Base-by-base conservation (phyloP, 78 protist genomes). In the Salpingoeca rosetta region DNA sequence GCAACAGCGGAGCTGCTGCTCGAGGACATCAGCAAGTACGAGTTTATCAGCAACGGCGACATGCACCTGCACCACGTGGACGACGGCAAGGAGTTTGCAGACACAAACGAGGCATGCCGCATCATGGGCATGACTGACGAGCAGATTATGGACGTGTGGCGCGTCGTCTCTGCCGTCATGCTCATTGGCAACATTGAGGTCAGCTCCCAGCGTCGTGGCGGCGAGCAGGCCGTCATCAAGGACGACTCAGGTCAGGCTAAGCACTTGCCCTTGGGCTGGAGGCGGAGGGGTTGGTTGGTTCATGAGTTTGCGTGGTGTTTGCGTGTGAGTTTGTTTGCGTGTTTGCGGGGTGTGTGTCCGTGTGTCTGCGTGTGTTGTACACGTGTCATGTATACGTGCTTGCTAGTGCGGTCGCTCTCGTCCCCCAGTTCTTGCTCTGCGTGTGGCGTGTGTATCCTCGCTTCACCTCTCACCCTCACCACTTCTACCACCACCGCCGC, bases 111-210 rank as follows among this genome's bases (percentile, higher is more conserved):
- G 44, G 94, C 96, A 38, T 80, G 93, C 94, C 44, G 76, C 80
- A 81, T 84, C 31, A 77, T 96, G 56, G 92, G 93, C 40, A 84
- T 96, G 85, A 0, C 89, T 25, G 84, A 3, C 31, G 96, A 51
- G 2, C 98, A 95, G 85, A 90, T 78, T 90, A 38, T 41, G 27
- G 44, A 40, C 39, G 40, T 81, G 44, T 83, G 38, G 85, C 82
- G 83, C 43, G 76, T 93, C 43, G 39, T 94, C 81, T 91, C 95
- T 17, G 97, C 93, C 36, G 44, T 95, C 82, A 86, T 95, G 79
- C 95, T 92, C 76, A 87, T 95, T 40, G 95, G 97, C 45, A 88
- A 95, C 91, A 28, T 94, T 37, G 72, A 73, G 39, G 90, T 96
- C 88, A 85, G 73, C 38, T 7, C 31, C 65, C 89, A 25, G 51